These are phyloP conservation scores for Halophytophthora batemanensis DNA, from an alignment of 352 stramenopile genomes.

Conservation along the genomic window DNA sequence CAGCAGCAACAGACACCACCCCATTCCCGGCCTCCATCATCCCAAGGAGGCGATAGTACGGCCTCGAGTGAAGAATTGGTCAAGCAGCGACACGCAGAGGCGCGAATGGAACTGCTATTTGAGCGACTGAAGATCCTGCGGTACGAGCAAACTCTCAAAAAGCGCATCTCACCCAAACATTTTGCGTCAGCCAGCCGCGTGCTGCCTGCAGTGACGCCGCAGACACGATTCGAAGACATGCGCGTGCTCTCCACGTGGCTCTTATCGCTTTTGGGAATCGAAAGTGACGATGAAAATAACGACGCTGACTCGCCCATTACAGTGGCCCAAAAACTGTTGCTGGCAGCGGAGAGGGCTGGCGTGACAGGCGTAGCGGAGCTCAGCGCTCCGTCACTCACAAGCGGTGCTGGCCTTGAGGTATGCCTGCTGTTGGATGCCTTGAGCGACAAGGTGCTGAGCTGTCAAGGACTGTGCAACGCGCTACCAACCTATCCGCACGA, in stretches of 20 bases:
- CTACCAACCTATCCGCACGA: constrained; percentile 37
- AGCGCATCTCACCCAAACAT: constrained; percentile 41
- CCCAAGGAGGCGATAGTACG: constrained; percentile 16
- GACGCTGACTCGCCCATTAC: constrained; percentile 23
- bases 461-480: constrained; percentile 11
- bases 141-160: constrained; percentile 38
- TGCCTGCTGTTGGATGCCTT: constrained; percentile 51
- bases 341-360: constrained; percentile 44
- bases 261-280: constrained; percentile 27
- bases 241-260: constrained; percentile 39
- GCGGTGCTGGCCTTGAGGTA: constrained; percentile 43
- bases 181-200: constrained; percentile 34
- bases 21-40: constrained; percentile 34
- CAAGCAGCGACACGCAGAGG: constrained; percentile 30
- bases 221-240: constrained; percentile 51
- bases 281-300: constrained; percentile 15
- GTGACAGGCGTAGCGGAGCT: constrained; percentile 28
- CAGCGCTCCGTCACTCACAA: constrained; percentile 38
- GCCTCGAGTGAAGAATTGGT: constrained; percentile 20
- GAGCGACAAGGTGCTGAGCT: constrained; percentile 33
- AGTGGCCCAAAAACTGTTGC: constrained; percentile 43
- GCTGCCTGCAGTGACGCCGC: constrained; percentile 14
- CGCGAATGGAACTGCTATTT: constrained; percentile 65
- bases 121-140: constrained; percentile 61
- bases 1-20: constrained; percentile 23